Evolutionary conservation across 441 rosid species (phyloP), one percentile per base, ranked within the genome.

Genomic region (Adansonia gregorii): DNA sequence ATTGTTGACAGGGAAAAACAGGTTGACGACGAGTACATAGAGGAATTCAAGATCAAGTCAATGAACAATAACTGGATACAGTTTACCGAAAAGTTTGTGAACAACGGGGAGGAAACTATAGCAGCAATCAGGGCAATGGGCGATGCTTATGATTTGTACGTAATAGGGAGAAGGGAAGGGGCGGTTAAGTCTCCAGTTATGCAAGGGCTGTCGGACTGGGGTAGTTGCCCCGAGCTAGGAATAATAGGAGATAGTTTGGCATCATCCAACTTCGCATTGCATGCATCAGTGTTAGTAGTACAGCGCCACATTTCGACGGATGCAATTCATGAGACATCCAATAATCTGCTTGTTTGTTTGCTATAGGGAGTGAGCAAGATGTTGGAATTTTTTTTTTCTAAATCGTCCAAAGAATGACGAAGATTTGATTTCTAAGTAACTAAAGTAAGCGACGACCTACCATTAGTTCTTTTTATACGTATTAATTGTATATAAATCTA

Each of bases 141-240:
- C 9, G 69, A 74, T 27, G 27, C 0, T 27, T 75, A n/a, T 31
- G 80, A 85, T 80, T 74, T 87, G 61, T 87, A 83, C 55, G 46
- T 87, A 54, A 83, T 80, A 11, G 88, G 90, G 22, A 82, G 87
- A 85, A 79, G 83, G 14, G 31, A 19, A 35, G 63, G 78, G 59
- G 39, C 4, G 14, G 11, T 8, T 0, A 39, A 2, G 45, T 64
- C 63, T 11, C 72, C 65, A 1, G 27, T 49, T 3, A 75, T 72
- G 12, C 41, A 41, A 20, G 72, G 71, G 24, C 48, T 65, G 35
- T 65, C 72, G 9, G 72, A 66, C 1, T 66, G 78, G 72, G 55
- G 78, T 9, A 12, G 19, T 35, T 66, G 64, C n/a, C 63, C 78
- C 4, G 78, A 65, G 49, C 14, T 75, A 27, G 78, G 78, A 20